phyloP scores from a whole-genome alignment of 106 monocot species.

The Acorus gramineus region DNA sequence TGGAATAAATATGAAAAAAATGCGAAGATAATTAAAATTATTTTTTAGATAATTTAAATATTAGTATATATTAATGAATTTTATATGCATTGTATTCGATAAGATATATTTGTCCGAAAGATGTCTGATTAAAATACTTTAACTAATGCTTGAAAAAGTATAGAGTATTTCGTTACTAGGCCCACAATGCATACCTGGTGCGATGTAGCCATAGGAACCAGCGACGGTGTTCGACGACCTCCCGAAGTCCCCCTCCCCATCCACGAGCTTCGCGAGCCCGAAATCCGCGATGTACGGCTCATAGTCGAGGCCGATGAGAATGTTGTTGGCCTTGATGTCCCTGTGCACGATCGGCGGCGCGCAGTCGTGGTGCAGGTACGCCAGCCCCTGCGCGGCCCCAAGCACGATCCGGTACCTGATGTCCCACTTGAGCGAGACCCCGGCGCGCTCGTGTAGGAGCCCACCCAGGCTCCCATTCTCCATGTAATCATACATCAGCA shows the following conservation, averaged over 20 bases:
- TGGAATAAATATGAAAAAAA: too few species aligned
- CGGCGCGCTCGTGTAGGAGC: conserved; percentile 66
- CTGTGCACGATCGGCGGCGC: conserved; percentile 79
- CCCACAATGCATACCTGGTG: conserved; percentile 46
- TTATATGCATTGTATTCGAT: too few species aligned
- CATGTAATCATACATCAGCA: conserved; percentile 98
- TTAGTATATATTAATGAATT: too few species aligned
- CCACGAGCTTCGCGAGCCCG: conserved; percentile 87
- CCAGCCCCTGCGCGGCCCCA: conserved; percentile 77
- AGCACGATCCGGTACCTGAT: conserved; percentile 67
- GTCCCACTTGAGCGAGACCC: conserved; percentile 63
- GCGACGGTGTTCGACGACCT: conserved; percentile 75
- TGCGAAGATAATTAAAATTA: too few species aligned
- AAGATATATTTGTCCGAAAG: too few species aligned
- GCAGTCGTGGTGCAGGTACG: conserved; percentile 92
- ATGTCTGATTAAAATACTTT: too few species aligned
- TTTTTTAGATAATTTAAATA: too few species aligned
- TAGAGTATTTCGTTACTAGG: background rate
- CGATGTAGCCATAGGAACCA: conserved; percentile 98
- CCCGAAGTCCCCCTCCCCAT: conserved; percentile 53
- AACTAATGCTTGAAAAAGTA: background rate
- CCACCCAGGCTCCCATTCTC: conserved; percentile 79
- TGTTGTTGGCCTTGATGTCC: conserved; percentile 94
- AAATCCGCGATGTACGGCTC: conserved; percentile 88
- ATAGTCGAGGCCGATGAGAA: conserved; percentile 78